Base-by-base conservation (phyloP, 176 grass and related monocot species). In the Musa troglodytarum region DNA sequence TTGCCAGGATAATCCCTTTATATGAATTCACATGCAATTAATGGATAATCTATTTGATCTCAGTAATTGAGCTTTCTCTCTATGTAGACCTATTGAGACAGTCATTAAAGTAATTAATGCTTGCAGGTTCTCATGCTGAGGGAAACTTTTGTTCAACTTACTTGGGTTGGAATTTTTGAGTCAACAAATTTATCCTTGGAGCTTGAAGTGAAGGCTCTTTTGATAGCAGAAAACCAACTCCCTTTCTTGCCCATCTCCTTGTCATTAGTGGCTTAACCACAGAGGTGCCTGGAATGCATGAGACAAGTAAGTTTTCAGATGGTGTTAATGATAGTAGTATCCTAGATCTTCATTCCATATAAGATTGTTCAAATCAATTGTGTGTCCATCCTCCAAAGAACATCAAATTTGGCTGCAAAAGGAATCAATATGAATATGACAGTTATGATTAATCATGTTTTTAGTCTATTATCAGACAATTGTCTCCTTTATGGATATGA, bases 221-320 rank as follows among this genome's bases (percentile, higher is more conserved):
- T 99, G 73, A 99, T 80, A 65, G 91, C 86, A 67, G 55, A 78
- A 75, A 99, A 87, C 96, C 96, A 99, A 52, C 73, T 92, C 26
- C 96, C 88, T 74, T 99, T 99, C 88, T 88, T 95, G 1, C 96
- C 96, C 96, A 99, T 99, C 71, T 98, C 82, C 70, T 91, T 89
- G 80, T 74, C 86, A 91, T 93, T 63, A 87, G 53, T 57, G 20
- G 7, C 3, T 20, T 15, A 53, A 72, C 49, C 4, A 23, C 65
- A 68, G 65, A 49, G 16, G 15, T 34, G 15, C 23, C 65, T 68
- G 65, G 49, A 43, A 15, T 68, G 65, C 13, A 34, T 16, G 65
- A 68, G 4, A 29, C 11, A 16, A 29, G 24, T 24, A 15, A 43
- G 9, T 61, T 14, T 68, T 34, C 15, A 15, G 22, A 12, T 66